A percentile compares a stretch with the other conserved stretches of the same genome.
phyloP scores from a whole-genome alignment of 1,284 basidiomycete species.

The Cutaneotrichosporon spelunceum region DNA sequence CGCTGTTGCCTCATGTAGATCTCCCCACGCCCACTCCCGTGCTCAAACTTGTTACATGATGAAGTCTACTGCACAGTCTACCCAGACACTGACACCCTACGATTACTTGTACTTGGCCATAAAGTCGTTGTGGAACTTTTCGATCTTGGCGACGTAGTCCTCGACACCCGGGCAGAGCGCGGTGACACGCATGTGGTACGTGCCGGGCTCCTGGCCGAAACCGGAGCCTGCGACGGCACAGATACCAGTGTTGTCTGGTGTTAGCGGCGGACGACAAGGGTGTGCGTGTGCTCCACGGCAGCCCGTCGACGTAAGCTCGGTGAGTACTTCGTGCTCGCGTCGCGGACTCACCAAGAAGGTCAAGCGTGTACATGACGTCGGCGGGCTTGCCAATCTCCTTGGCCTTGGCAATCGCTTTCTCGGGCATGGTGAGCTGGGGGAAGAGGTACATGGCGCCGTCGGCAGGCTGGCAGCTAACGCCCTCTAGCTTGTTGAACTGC shows the following conservation, averaged over 20 bases:
- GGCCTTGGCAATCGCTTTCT: slow-evolving; percentile 70
- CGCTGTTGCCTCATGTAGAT: no score
- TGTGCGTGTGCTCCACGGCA: not conserved
- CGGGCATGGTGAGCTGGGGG: slow-evolving; percentile 68
- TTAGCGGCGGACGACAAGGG: not conserved
- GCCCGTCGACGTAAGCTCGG: not conserved
- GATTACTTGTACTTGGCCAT: slow-evolving; percentile 62
- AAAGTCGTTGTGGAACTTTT: slow-evolving; percentile 77
- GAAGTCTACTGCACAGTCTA: slow-evolving; percentile 3
- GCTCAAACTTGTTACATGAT: slow-evolving; percentile 8
- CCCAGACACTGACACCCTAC: not conserved
- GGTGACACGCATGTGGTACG: slow-evolving; percentile 82
- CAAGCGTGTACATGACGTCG: slow-evolving; percentile 82
- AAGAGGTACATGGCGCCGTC: slow-evolving; percentile 83
- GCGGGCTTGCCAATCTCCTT: slow-evolving; percentile 68
- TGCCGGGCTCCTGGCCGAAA: slow-evolving; percentile 83
- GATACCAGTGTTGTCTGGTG: slow-evolving; percentile 73
- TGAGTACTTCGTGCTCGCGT: not conserved
- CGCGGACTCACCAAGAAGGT: slow-evolving; percentile 60
- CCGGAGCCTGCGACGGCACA: slow-evolving; percentile 89
- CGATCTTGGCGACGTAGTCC: slow-evolving; percentile 79
- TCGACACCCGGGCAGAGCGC: slow-evolving; percentile 81
- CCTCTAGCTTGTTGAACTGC: slow-evolving; percentile 70
- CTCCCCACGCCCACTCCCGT: no score
- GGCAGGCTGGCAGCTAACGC: slow-evolving; percentile 80